Evolutionary conservation across 768 basidiomycete genomes (phyloP).

Genomic region (Pulveroboletus sp.): DNA sequence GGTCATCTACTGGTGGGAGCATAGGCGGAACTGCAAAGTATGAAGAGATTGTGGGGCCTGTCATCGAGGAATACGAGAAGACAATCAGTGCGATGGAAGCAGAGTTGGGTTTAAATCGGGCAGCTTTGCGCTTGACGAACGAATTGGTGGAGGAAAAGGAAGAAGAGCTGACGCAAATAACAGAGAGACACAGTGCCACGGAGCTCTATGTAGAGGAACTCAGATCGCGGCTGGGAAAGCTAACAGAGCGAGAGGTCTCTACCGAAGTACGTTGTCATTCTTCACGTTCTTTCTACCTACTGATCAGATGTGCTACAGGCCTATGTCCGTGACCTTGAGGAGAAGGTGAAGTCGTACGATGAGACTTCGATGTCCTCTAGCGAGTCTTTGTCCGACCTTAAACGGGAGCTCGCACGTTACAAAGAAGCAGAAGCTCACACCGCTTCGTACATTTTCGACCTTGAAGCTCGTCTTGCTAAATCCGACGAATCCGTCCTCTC

Average conservation of each 20-base stretch:
- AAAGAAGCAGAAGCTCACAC: slow-evolving; percentile 73
- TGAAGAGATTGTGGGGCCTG: slow-evolving; percentile 92
- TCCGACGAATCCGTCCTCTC: slow-evolving; percentile 72
- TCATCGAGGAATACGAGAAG: slow-evolving; percentile 99
- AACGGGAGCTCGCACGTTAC: slow-evolving; percentile 73
- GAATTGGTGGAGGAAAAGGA: slow-evolving; percentile 92
- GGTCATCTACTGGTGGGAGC: slow-evolving; percentile 52
- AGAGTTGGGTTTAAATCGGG: slow-evolving; percentile 81
- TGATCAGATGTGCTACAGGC: slow-evolving; percentile 45
- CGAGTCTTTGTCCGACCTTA: slow-evolving; percentile 77
- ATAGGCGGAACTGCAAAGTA: slow-evolving; percentile 71
- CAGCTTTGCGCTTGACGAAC: slow-evolving; percentile 85
- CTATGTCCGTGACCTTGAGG: slow-evolving; percentile 90
- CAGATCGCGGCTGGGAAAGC: slow-evolving; percentile 68
- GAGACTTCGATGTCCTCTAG: slow-evolving; percentile 73
- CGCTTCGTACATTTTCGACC: slow-evolving; percentile 74
- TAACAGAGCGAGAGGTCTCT: slow-evolving; percentile 83
- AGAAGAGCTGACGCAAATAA: slow-evolving; percentile 61
- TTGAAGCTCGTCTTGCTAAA: slow-evolving; percentile 75
- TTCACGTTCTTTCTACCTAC: not conserved
- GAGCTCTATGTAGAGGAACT: slow-evolving; percentile 89
- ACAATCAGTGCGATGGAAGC: slow-evolving; percentile 93
- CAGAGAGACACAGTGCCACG: slow-evolving; percentile 68
- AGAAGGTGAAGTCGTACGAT: slow-evolving; percentile 81
- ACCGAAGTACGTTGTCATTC: slow-evolving; percentile 64